Evolutionary conservation across 331 rosid species (phyloP), one percentile per base, ranked within the genome.

Genomic region (Stylosanthes scabra): DNA sequence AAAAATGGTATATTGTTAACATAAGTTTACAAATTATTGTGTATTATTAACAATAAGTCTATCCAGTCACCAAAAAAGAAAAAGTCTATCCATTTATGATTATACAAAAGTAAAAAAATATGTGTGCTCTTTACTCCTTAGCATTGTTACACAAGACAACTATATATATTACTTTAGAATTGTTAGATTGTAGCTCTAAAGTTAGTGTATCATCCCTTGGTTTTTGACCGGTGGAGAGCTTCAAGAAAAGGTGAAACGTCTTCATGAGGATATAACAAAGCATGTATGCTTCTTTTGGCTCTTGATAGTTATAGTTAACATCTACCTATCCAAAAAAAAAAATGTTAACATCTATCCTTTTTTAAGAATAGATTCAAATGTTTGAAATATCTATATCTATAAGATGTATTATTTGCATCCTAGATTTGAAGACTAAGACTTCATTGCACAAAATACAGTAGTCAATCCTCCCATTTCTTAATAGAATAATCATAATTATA

Each of bases 241-340:
- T 69, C 74, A 85, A 54, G 78, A 83, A 86, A 92, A 87, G 90
- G 93, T 83, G 7, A 52, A 13, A 25, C 39, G 39, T 82, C 81
- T 92, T 63, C 95, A 87, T 5, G 84, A 85, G 78, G 93, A 86
- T 76, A 85, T 86, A 72, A 87, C 86, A 62, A 88, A 85, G 80
- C 91, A 92, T 75, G 98, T 87, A 88, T 6, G 84, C 61, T 49
- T 54, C 71, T 46, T 31, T 76, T 14, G 25, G 75, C 70, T 75
- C 71, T 20, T 55, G 31, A 49, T 66, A 69, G 29, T 5, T 31
- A 31, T 31, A 31, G 3, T 4, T 31, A 2, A 31, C 37, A 31
- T 31, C 37, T 31, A 31, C 37, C 37, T 31, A 31, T 31, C 3
- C 37, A 31, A 3, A 31, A 31, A 31, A 31, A 31, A 31, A 3